Conservation (phyloP, 768 basidiomycete species). For the Pleurotus tuber-regium region DNA sequence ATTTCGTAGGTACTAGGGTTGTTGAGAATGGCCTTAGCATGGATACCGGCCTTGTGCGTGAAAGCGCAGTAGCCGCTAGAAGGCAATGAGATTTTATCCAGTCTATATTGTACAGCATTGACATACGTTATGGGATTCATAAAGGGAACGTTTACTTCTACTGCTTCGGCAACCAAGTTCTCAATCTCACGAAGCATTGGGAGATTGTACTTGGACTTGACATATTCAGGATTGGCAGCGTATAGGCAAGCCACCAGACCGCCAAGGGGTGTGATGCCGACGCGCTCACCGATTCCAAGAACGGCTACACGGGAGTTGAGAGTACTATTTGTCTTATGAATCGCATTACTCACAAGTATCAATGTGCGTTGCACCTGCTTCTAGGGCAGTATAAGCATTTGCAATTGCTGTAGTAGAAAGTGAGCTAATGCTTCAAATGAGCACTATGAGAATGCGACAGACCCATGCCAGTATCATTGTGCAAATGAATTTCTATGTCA, state of each 20-base stretch:
- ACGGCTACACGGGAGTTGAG: constrained; percentile 51
- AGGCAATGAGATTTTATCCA: constrained; percentile 10
- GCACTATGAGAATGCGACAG: too few relatives aligned
- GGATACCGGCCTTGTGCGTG: constrained; percentile 99
- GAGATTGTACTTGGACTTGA: constrained; percentile 99
- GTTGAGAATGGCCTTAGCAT: constrained; percentile 99
- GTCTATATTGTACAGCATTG: too few relatives aligned
- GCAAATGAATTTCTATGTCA: constrained; percentile 97
- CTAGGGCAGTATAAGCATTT: constrained; percentile 96
- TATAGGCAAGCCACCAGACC: constrained; percentile 96
- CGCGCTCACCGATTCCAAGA: constrained; percentile 97
- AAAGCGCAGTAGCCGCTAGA: constrained; percentile 96
- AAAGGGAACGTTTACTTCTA: constrained; percentile 97
- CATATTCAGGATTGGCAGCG: constrained; percentile 96
- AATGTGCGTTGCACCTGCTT: constrained; percentile 98
- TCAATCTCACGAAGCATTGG: constrained; percentile 97
- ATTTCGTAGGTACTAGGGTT: constrained; percentile 99
- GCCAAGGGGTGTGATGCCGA: constrained; percentile 97
- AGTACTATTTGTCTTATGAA: constrained; percentile 7
- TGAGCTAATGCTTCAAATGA: too few relatives aligned
- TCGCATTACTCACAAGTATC: constrained; percentile 76
- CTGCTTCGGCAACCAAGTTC: constrained; percentile 97
- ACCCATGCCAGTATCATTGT: constrained; percentile 99
- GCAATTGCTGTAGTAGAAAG: constrained; percentile 69
- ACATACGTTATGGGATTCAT: constrained; percentile 90